Conservation (phyloP, 1,139 yeast species). For the Barnettozyma hawaiiensis region DNA sequence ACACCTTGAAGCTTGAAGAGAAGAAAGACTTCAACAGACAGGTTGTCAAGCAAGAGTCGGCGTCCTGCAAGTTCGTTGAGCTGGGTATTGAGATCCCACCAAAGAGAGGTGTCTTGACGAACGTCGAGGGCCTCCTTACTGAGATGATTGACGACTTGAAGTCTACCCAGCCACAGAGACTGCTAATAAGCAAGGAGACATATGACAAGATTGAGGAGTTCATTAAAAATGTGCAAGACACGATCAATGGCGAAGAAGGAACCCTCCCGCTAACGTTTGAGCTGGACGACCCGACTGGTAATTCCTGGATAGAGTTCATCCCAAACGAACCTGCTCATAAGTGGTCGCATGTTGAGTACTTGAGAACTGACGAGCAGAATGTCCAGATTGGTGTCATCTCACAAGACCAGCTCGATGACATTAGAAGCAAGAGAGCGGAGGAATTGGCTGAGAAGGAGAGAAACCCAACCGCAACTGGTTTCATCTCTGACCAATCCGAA, state of each 20-base stretch:
- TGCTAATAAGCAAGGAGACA: constrained; percentile 64
- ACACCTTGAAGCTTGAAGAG: constrained; percentile 64
- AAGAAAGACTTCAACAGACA: constrained; percentile 80
- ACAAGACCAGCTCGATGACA: constrained; percentile 65
- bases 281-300: constrained; percentile 94
- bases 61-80: constrained; percentile 76
- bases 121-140: constrained; percentile 78
- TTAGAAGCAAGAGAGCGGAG: constrained; percentile 29
- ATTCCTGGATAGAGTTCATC: constrained; percentile 89
- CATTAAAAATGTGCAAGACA: constrained; percentile 51
- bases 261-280: constrained; percentile 74
- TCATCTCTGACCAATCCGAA: constrained; percentile 64
- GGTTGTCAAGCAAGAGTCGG: constrained; percentile 85
- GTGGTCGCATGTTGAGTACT: constrained; percentile 83
- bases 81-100: constrained; percentile 94
- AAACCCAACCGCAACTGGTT: constrained; percentile 51
- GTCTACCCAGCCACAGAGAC: constrained; percentile 76
- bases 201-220: constrained; percentile 71
- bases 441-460: constrained; percentile 36
- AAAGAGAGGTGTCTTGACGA: constrained; percentile 87
- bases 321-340: constrained; percentile 89
- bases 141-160: constrained; percentile 84
- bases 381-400: constrained; percentile 81
- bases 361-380: constrained; percentile 85
- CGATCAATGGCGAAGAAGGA: constrained; percentile 58